These are phyloP conservation scores for Xanthoconium purpureum DNA, from an alignment of 768 basidiomycete species.

Conservation along the genomic window DNA sequence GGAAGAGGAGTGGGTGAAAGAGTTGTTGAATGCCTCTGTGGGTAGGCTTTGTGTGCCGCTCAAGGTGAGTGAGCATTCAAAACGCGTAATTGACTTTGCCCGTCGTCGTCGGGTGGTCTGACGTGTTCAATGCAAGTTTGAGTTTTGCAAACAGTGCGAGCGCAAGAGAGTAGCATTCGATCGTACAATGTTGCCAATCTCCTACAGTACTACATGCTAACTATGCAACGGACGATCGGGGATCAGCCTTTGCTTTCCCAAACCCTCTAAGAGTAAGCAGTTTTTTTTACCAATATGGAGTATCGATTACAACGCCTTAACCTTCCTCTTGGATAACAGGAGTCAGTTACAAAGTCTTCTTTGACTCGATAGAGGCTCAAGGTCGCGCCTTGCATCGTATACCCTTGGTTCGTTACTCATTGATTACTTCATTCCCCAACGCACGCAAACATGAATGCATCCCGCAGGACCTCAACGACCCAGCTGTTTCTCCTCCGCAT, in stretches of 20 bases:
- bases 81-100: neutral
- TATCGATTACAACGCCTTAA: neutral
- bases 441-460: neutral
- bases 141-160: conserved; percentile 89
- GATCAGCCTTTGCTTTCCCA: conserved; percentile 72
- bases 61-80: conserved; percentile 48
- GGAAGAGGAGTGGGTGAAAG: conserved; percentile 76
- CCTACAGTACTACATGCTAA: conserved; percentile 90
- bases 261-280: conserved; percentile 80
- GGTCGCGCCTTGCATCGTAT: conserved; percentile 60
- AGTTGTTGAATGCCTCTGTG: conserved; percentile 78
- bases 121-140: conserved; percentile 55
- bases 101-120: neutral
- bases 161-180: conserved; percentile 90
- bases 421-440: neutral
- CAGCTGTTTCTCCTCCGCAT: conserved; percentile 70
- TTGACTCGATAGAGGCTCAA: conserved; percentile 82
- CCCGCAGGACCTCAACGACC: conserved; percentile 62
- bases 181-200: conserved; percentile 92
- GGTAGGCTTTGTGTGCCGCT: conserved; percentile 86
- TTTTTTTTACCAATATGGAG: neutral
- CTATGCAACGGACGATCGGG: conserved; percentile 91
- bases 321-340: conserved; percentile 58
- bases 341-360: conserved; percentile 79
- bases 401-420: conserved; percentile 41